Evolutionary conservation across 805 yeast genomes (phyloP).

Genomic region (Spathaspora girioi): DNA sequence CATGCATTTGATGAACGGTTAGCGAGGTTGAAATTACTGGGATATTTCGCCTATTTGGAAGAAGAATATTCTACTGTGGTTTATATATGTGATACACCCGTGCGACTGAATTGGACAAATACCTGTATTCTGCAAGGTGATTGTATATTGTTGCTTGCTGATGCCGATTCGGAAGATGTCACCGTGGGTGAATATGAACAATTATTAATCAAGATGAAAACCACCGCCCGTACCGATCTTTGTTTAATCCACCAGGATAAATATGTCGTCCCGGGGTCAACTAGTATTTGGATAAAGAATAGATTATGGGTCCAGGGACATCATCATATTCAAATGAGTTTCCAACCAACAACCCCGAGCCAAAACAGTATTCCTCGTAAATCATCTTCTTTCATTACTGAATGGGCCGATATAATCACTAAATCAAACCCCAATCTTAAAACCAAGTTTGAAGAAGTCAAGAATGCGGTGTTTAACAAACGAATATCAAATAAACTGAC

Average conservation of each 20-base stretch:
- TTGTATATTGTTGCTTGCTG: slow-evolving; percentile 84
- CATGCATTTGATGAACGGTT: slow-evolving; percentile 85
- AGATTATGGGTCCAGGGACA: slow-evolving; percentile 91
- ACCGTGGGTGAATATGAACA: slow-evolving; percentile 84
- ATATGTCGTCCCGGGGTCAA: slow-evolving; percentile 79
- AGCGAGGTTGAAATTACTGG: slow-evolving; percentile 80
- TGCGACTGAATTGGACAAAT: slow-evolving; percentile 82
- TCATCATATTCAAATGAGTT: slow-evolving; percentile 80
- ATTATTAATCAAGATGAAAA: slow-evolving; percentile 65
- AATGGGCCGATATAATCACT: slow-evolving; percentile 32
- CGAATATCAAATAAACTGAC: slow-evolving; percentile 9
- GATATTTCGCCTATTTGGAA: slow-evolving; percentile 87
- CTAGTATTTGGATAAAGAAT: slow-evolving; percentile 78
- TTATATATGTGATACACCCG: slow-evolving; percentile 82
- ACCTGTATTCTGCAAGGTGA: slow-evolving; percentile 95
- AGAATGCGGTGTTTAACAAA: slow-evolving; percentile 18
- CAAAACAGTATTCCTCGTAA: slow-evolving; percentile 10
- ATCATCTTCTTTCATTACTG: slow-evolving; percentile 26
- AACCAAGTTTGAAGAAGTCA: slow-evolving; percentile 28
- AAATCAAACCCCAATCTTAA: slow-evolving; percentile 31
- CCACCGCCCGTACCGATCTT: slow-evolving; percentile 84
- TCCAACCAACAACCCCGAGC: slow-evolving; percentile 2
- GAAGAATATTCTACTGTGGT: slow-evolving; percentile 85
- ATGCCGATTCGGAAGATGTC: slow-evolving; percentile 61
- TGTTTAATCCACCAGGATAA: slow-evolving; percentile 81